These are phyloP conservation scores for Artemisia tridentata DNA, from an alignment of 129 eudicot genomes.

Conservation along the genomic window DNA sequence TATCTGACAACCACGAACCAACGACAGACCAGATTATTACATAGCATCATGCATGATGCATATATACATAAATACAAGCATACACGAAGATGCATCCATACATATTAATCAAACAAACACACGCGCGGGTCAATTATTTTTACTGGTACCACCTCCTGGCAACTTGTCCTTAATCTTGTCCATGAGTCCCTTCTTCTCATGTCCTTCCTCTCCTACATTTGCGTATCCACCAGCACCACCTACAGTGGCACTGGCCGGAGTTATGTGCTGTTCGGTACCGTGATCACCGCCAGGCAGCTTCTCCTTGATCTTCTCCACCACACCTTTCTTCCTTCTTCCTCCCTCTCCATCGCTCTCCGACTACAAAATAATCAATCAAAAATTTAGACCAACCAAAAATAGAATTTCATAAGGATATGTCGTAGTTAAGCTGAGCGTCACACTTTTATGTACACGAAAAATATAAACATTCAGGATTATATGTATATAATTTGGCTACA, in stretches of 20 bases:
- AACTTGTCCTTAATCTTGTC: constrained; percentile 74
- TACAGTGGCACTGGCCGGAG: constrained; percentile 5
- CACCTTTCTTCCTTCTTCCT: constrained; percentile 63
- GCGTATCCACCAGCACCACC: constrained; percentile 21
- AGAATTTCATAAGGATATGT: no score
- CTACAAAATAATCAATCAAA: constrained; percentile 27
- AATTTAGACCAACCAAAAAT: background rate
- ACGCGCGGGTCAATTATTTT: background rate
- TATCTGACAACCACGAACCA: background rate
- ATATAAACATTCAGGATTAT: no score
- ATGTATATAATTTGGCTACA: no score
- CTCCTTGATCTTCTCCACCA: constrained; percentile 65
- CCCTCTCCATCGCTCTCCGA: constrained; percentile 74
- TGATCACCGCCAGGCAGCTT: constrained; percentile 54
- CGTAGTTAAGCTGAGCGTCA: no score
- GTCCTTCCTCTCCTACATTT: constrained; percentile 52
- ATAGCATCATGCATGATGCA: constrained; percentile 6
- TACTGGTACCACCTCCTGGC: constrained; percentile 36
- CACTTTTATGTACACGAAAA: no score
- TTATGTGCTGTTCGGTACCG: constrained; percentile 22
- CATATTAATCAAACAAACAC: background rate
- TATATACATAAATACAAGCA: background rate
- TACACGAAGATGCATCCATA: background rate
- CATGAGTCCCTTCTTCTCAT: constrained; percentile 60
- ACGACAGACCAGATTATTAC: constrained; percentile 8